Conservation (phyloP, 2,329 filamentous ascomycete genomes). For the Didymella pomorum region DNA sequence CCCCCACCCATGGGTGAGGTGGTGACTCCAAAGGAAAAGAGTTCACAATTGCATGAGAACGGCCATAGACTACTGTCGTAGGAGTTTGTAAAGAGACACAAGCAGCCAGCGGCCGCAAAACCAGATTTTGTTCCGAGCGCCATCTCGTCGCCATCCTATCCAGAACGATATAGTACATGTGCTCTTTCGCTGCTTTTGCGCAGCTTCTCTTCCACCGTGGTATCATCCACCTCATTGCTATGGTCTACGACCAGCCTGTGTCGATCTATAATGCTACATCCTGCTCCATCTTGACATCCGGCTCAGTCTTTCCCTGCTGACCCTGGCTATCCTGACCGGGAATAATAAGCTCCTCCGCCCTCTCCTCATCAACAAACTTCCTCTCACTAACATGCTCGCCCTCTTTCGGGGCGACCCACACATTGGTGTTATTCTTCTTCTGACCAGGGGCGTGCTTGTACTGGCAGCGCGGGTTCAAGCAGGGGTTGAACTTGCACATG, state of each 20-base stretch:
- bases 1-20: too few relatives aligned
- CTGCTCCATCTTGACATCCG: slow-evolving; percentile 31
- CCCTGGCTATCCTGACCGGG: slow-evolving; percentile 55
- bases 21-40: too few relatives aligned
- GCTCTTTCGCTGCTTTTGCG: slow-evolving; percentile 22
- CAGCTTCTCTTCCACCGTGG: slow-evolving; percentile 17
- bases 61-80: too few relatives aligned
- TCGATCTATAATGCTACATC: slow-evolving; percentile 28
- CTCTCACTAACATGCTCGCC: slow-evolving; percentile 79
- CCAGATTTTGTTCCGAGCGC: slow-evolving; percentile 10
- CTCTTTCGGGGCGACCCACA: slow-evolving; percentile 74
- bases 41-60: neutral
- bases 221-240: slow-evolving; percentile 26
- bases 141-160: slow-evolving; percentile 17
- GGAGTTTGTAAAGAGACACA: slow-evolving; percentile 20
- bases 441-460: slow-evolving; percentile 95
- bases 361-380: slow-evolving; percentile 80
- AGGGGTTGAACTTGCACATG: slow-evolving; percentile 90
- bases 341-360: slow-evolving; percentile 75
- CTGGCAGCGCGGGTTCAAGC: slow-evolving; percentile 84
- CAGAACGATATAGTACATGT: slow-evolving; percentile 40
- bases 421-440: slow-evolving; percentile 76
- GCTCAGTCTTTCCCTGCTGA: slow-evolving; percentile 2
- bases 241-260: too few relatives aligned
- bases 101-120: slow-evolving; percentile 29